These are phyloP conservation scores for Tetrapyrgos nigripes DNA, from an alignment of 1,284 basidiomycete genomes.

Conservation along the genomic window DNA sequence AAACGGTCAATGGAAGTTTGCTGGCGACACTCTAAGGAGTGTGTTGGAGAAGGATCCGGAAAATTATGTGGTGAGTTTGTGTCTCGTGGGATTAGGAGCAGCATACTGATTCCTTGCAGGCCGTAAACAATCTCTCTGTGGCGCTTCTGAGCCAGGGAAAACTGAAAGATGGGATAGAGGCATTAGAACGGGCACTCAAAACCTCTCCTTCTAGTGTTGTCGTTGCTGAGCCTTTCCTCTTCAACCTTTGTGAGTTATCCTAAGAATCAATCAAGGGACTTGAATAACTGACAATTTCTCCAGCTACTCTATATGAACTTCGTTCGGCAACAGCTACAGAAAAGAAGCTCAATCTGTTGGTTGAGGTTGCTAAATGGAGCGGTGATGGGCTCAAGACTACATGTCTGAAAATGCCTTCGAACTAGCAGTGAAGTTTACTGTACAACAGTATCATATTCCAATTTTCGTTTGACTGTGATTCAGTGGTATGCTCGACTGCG, in stretches of 20 bases:
- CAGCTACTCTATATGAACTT: slow-evolving; percentile 83
- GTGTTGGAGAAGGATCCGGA: slow-evolving; percentile 58
- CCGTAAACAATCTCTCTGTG: slow-evolving; percentile 81
- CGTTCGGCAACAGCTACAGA: slow-evolving; percentile 71
- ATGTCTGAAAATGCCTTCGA: slow-evolving; percentile 79
- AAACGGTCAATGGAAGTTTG: slow-evolving; percentile 70
- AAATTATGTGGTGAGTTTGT: slow-evolving; percentile 61
- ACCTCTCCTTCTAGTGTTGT: slow-evolving; percentile 71
- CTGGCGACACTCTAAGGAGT: slow-evolving; percentile 48
- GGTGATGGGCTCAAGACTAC: slow-evolving; percentile 80
- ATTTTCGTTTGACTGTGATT: too few relatives aligned
- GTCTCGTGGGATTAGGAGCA: background rate
- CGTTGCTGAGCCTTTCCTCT: slow-evolving; percentile 79
- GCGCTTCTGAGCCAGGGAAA: slow-evolving; percentile 71
- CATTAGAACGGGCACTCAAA: slow-evolving; percentile 66
- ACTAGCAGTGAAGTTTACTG: too few relatives aligned
- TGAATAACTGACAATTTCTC: background rate
- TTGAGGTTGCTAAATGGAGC: slow-evolving; percentile 82
- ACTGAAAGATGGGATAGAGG: slow-evolving; percentile 74
- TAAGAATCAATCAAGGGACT: background rate
- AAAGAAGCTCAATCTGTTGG: slow-evolving; percentile 73
- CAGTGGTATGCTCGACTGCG: too few relatives aligned
- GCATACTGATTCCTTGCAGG: slow-evolving; percentile 46
- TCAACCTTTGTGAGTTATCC: slow-evolving; percentile 72
- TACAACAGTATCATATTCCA: too few relatives aligned